Conservation (phyloP, 202 grass and related monocot genomes). For the Schoenoplectus tabernaemontani region DNA sequence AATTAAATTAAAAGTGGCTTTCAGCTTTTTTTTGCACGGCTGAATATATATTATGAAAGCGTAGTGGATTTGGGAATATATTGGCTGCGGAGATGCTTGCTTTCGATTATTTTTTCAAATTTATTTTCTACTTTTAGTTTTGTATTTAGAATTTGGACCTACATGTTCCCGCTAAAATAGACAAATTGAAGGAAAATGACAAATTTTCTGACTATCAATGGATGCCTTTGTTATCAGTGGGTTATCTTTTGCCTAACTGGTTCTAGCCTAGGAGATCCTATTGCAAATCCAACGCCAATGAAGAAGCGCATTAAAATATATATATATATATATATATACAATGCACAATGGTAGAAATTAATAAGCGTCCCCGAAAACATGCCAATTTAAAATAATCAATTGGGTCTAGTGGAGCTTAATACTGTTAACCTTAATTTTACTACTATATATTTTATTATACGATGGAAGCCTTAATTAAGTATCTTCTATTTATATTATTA, state of each 20-base stretch:
- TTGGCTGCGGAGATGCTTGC: not conserved
- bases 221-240: not conserved
- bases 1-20: not conserved
- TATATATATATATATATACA: no score
- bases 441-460: no score
- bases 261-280: conserved; percentile 1
- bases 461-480: no score
- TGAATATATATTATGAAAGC: not conserved
- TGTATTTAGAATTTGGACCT: conserved; percentile 2
- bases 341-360: no score
- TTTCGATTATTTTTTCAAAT: not conserved
- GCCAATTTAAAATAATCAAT: no score
- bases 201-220: not conserved
- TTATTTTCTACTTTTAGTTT: not conserved
- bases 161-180: conserved; percentile 11
- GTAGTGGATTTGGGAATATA: conserved; percentile 15
- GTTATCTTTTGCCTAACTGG: not conserved
- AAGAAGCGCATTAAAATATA: no score
- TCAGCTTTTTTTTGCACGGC: not conserved
- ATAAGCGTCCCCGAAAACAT: no score
- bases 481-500: no score
- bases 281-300: not conserved
- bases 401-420: no score
- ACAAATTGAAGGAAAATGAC: conserved; percentile 12
- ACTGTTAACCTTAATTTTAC: no score